phyloP scores from a whole-genome alignment of 768 basidiomycete species.

The Amanita fuliginea region DNA sequence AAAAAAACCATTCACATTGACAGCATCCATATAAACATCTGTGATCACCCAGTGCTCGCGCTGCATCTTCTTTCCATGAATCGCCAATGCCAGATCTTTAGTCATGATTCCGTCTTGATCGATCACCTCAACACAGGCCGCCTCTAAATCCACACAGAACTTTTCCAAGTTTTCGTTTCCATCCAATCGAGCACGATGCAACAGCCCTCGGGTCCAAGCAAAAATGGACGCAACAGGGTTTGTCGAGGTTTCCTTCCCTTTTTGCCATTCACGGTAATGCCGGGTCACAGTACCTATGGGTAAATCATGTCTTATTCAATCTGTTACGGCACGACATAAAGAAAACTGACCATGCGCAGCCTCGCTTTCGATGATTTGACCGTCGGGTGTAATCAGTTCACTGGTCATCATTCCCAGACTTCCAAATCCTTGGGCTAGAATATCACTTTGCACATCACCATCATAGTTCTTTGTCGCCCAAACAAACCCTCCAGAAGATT shows the following conservation, averaged over 20 bases:
- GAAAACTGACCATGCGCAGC: constrained; percentile 75
- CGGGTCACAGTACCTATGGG: constrained; percentile 73
- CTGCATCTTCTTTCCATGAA: constrained; percentile 85
- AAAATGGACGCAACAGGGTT: constrained; percentile 99
- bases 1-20: constrained; percentile 48
- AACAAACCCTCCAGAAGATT: constrained; percentile 88
- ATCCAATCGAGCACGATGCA: constrained; percentile 91
- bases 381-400: constrained; percentile 92
- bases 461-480: constrained; percentile 76
- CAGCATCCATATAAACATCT: constrained; percentile 86
- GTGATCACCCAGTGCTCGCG: constrained; percentile 97
- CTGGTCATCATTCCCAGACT: constrained; percentile 97
- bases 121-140: constrained; percentile 83
- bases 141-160: constrained; percentile 78
- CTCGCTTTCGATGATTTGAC: constrained; percentile 85
- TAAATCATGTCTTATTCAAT: not conserved
- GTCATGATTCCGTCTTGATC: constrained; percentile 90
- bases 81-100: constrained; percentile 91
- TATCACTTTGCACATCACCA: constrained; percentile 83
- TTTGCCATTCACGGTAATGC: constrained; percentile 95
- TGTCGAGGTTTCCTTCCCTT: constrained; percentile 95
- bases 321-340: not conserved
- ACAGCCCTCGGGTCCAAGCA: constrained; percentile 93
- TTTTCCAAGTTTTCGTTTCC: constrained; percentile 57
- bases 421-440: constrained; percentile 97